Percentiles rank a stretch among this genome's conserved stretches.
Evolutionary conservation across 2,329 filamentous ascomycete species (phyloP).

Genomic region (Phaeosphaeria sp.): DNA sequence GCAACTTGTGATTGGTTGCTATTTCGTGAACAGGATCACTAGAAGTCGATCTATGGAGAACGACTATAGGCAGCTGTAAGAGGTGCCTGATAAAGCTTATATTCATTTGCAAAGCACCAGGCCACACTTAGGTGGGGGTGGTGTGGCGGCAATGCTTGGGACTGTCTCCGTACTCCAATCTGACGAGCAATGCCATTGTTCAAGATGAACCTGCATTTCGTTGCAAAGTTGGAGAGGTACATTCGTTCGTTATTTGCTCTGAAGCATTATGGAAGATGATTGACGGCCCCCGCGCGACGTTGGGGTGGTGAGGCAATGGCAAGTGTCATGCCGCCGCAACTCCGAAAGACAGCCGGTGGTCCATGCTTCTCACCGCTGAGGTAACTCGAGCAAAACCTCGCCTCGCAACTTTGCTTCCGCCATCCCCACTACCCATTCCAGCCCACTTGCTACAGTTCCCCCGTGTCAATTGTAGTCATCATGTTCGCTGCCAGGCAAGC

Average conservation of each 20-base stretch:
- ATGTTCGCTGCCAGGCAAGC: conserved; percentile 73
- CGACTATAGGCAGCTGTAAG: background rate
- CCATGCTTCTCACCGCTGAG: conserved; percentile 22
- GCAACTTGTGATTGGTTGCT: background rate
- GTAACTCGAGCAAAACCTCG: conserved; percentile 28
- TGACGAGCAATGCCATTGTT: too few species aligned
- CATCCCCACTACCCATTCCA: conserved; percentile 27
- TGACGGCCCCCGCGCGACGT: background rate
- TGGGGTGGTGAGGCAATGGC: conserved; percentile 11
- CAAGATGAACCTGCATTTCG: background rate
- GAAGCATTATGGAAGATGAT: background rate
- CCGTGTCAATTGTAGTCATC: conserved; percentile 28
- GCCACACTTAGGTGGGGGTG: too few species aligned
- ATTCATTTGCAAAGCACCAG: too few species aligned
- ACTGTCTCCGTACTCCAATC: too few species aligned
- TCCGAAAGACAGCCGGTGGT: conserved; percentile 23
- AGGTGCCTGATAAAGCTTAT: background rate
- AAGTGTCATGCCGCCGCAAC: conserved; percentile 22
- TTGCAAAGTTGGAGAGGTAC: background rate
- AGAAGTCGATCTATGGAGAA: too few species aligned
- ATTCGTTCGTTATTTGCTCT: background rate
- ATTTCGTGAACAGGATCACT: background rate
- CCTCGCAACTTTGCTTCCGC: conserved; percentile 17
- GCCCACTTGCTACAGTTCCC: conserved; percentile 31
- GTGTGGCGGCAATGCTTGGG: too few species aligned